Conservation (phyloP, 2,329 filamentous ascomycete genomes). For the Colletotrichum filicis region DNA sequence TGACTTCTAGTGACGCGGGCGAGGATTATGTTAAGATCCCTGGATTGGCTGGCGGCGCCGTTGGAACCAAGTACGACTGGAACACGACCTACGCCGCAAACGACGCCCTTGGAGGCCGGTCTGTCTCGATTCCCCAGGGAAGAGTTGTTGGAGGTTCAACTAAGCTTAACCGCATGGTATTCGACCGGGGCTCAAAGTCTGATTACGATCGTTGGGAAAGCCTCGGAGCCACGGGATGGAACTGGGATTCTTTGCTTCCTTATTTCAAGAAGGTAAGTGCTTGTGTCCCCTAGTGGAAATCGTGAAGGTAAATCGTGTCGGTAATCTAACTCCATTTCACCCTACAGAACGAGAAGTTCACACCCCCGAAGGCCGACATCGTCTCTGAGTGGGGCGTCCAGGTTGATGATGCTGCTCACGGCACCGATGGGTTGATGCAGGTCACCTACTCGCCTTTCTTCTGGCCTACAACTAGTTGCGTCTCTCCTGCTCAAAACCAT, state of each 20-base stretch:
- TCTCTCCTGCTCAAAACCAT: neutral
- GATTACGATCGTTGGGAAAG: constrained; percentile 50
- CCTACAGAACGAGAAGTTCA: constrained; percentile 35
- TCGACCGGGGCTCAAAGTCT: constrained; percentile 41
- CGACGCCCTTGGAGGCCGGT: constrained; percentile 25
- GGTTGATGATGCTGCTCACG: constrained; percentile 40
- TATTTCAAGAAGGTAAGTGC: constrained; percentile 44
- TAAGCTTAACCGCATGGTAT: constrained; percentile 46
- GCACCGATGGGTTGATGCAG: constrained; percentile 41
- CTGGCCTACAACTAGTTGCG: constrained; percentile 42
- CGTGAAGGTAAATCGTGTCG: neutral
- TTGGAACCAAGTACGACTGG: constrained; percentile 42
- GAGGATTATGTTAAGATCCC: constrained; percentile 41
- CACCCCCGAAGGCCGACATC: constrained; percentile 40
- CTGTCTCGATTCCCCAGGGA: constrained; percentile 19
- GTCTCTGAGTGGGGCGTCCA: constrained; percentile 41
- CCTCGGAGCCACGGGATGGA: constrained; percentile 50
- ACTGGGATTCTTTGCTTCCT: constrained; percentile 46
- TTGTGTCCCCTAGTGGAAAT: too few relatives aligned
- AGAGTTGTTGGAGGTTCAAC: constrained; percentile 43
- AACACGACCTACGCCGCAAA: constrained; percentile 38
- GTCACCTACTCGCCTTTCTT: constrained; percentile 45
- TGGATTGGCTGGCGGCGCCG: constrained; percentile 39
- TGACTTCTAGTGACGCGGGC: constrained; percentile 16
- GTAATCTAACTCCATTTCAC: neutral